phyloP scores from a whole-genome alignment of 371 early-diverging fungal genomes.

The Smittium culicis region DNA sequence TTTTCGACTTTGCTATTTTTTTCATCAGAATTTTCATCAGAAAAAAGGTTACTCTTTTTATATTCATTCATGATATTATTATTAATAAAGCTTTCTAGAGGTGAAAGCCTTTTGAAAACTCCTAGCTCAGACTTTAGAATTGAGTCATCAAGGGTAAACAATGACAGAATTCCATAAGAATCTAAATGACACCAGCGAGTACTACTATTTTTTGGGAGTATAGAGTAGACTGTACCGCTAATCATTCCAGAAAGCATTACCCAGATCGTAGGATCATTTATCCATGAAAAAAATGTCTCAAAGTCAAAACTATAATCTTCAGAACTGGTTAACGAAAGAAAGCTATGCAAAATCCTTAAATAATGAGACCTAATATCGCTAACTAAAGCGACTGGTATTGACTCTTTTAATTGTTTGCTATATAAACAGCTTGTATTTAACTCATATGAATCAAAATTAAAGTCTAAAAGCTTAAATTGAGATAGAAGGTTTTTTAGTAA shows the following conservation, averaged over 20 bases:
- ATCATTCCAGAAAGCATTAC: conserved; percentile 4
- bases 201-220: neutral
- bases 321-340: neutral
- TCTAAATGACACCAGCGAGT: neutral
- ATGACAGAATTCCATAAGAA: neutral
- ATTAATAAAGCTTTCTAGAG: neutral
- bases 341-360: neutral
- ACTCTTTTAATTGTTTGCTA: neutral
- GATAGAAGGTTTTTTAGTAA: neutral
- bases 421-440: neutral
- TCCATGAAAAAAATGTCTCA: neutral
- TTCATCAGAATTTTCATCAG: neutral
- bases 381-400: neutral
- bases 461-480: neutral
- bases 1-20: neutral
- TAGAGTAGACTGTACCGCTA: neutral
- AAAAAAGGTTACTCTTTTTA: neutral
- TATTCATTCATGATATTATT: neutral
- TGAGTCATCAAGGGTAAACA: neutral
- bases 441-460: neutral
- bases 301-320: neutral
- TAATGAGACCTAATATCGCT: neutral
- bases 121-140: neutral
- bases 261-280: conserved; percentile 1
- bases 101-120: neutral